Percentiles rank a stretch among this genome's conserved stretches.
Evolutionary conservation across 2,329 filamentous ascomycete species (phyloP).

Genomic region (Geosmithia morbida): DNA sequence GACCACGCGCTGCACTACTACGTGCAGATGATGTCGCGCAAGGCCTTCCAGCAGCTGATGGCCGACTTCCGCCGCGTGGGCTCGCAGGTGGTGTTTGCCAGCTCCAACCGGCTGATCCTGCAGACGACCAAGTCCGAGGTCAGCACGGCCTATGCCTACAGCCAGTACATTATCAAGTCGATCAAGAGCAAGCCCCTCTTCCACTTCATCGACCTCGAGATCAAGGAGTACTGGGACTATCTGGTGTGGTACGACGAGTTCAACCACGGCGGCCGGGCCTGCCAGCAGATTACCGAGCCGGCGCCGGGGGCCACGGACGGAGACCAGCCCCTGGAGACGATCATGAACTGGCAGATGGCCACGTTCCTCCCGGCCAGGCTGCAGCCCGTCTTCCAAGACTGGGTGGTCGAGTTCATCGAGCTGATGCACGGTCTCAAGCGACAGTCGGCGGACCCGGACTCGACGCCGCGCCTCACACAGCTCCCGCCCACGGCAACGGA

Average conservation of each 20-base stretch:
- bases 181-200: constrained; percentile 93
- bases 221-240: constrained; percentile 99
- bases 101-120: constrained; percentile 72
- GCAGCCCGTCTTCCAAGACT: constrained; percentile 77
- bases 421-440: constrained; percentile 83
- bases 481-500: constrained; percentile 37
- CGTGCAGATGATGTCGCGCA: constrained; percentile 96
- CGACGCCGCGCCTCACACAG: constrained; percentile 42
- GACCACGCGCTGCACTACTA: constrained; percentile 92
- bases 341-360: constrained; percentile 98
- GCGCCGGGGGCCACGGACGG: constrained; percentile 11
- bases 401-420: constrained; percentile 89
- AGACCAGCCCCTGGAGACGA: constrained; percentile 68
- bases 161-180: constrained; percentile 93
- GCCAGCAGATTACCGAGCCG: constrained; percentile 61
- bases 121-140: constrained; percentile 97
- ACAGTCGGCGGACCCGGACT: constrained; percentile 33
- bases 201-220: constrained; percentile 91
- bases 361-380: constrained; percentile 73
- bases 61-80: constrained; percentile 90
- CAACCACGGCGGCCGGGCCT: constrained; percentile 95
- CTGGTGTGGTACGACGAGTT: constrained; percentile 98
- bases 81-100: constrained; percentile 92
- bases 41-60: constrained; percentile 95
- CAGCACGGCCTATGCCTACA: constrained; percentile 91